Percentiles rank a stretch among this genome's conserved stretches.
These are phyloP conservation scores for Talaromyces liani DNA, from an alignment of 495 filamentous ascomycete species.

Conservation along the genomic window DNA sequence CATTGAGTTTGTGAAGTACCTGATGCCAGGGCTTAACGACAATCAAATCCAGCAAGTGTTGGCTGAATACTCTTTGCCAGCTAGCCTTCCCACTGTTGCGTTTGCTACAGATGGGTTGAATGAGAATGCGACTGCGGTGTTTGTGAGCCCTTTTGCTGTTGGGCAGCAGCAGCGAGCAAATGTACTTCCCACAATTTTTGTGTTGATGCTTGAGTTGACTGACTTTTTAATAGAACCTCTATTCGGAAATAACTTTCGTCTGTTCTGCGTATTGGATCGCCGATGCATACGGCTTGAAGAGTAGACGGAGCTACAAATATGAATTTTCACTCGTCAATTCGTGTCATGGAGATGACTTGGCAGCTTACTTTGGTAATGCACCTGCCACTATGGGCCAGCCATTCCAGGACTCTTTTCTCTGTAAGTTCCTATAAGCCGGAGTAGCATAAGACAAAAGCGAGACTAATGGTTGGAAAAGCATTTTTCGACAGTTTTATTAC, in stretches of 20 bases:
- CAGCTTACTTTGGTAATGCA: slow-evolving; percentile 35
- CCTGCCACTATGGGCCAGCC: slow-evolving; percentile 10
- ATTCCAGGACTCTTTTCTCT: neutral
- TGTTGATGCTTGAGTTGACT: neutral
- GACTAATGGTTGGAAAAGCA: neutral
- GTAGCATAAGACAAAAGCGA: neutral
- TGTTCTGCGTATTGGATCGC: slow-evolving; percentile 61
- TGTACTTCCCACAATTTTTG: neutral
- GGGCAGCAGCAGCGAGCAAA: slow-evolving; percentile 43
- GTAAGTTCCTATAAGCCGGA: neutral
- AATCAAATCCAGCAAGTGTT: slow-evolving; percentile 36
- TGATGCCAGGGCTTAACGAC: slow-evolving; percentile 43
- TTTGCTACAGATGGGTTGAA: slow-evolving; percentile 42
- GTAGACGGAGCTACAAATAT: slow-evolving; percentile 44
- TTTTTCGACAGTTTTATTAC: slow-evolving; percentile 6
- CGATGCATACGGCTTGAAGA: slow-evolving; percentile 40
- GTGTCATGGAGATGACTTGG: slow-evolving; percentile 48
- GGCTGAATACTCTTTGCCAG: slow-evolving; percentile 32
- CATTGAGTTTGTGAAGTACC: slow-evolving; percentile 29
- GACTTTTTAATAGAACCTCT: slow-evolving; percentile 37
- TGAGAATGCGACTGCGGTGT: slow-evolving; percentile 35
- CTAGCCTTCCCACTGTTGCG: slow-evolving; percentile 15
- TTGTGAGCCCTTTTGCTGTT: slow-evolving; percentile 39
- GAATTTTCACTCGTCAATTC: slow-evolving; percentile 55
- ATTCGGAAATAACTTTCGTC: slow-evolving; percentile 53